Evolutionary conservation across 306 rosid species (phyloP).

Genomic region (Fragaria iinumae): DNA sequence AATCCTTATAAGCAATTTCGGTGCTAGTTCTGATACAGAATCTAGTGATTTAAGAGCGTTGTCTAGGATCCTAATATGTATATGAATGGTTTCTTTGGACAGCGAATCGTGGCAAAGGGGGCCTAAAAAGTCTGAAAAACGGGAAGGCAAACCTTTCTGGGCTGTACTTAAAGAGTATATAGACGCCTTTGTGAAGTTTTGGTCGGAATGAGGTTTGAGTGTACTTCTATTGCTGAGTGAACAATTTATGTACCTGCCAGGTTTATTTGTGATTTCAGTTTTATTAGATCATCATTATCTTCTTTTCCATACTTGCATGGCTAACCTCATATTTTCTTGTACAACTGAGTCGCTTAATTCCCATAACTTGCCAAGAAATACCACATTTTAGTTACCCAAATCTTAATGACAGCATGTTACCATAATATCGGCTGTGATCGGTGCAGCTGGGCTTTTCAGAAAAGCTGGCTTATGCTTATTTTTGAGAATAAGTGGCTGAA

Average conservation of each 20-base stretch:
- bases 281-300: not conserved
- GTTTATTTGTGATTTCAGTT: constrained; percentile 22
- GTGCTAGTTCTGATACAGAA: constrained; percentile 11
- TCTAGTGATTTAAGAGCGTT: constrained; percentile 10
- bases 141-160: constrained; percentile 53
- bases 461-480: too few relatives aligned
- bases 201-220: constrained; percentile 57
- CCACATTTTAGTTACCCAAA: not conserved
- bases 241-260: constrained; percentile 23
- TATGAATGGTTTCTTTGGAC: constrained; percentile 33
- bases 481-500: too few relatives aligned
- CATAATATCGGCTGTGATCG: not conserved
- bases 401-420: not conserved
- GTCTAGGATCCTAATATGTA: constrained; percentile 23
- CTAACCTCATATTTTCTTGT: not conserved
- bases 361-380: not conserved
- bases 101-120: constrained; percentile 87
- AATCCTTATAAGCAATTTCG: constrained; percentile 1
- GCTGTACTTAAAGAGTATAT: constrained; percentile 49
- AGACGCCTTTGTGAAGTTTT: constrained; percentile 65
- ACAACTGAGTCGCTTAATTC: not conserved
- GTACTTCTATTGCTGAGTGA: constrained; percentile 20
- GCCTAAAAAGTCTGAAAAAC: constrained; percentile 38
- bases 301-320: not conserved
- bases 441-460: too few relatives aligned